phyloP scores from a whole-genome alignment of 192 early-diverging fungal species.

The Umbelopsis sp. region DNA sequence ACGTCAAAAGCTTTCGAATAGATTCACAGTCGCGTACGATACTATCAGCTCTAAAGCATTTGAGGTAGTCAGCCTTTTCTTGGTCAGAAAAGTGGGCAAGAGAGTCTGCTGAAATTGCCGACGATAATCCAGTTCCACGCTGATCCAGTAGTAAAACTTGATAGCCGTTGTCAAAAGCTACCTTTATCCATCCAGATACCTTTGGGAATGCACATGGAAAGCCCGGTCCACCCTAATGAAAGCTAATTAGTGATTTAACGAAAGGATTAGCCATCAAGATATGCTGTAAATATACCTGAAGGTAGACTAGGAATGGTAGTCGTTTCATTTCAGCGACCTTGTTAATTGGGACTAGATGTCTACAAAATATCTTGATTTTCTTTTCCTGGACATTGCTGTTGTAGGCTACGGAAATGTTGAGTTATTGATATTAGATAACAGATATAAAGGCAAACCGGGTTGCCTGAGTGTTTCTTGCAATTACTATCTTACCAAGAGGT shows the following conservation, averaged over 20 bases:
- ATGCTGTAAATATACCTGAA: slow-evolving; percentile 38
- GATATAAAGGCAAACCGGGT: neutral
- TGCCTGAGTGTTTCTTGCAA: neutral
- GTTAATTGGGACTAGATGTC: slow-evolving; percentile 56
- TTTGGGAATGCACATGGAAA: slow-evolving; percentile 53
- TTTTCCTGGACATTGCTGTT: slow-evolving; percentile 16
- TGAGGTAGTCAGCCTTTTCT: slow-evolving; percentile 62
- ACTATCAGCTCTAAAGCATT: slow-evolving; percentile 67
- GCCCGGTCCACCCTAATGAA: slow-evolving; percentile 58
- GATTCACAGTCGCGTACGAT: slow-evolving; percentile 70
- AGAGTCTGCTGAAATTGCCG: slow-evolving; percentile 52
- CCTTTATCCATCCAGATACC: slow-evolving; percentile 51
- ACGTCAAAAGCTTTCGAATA: slow-evolving; percentile 59
- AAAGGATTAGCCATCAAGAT: neutral
- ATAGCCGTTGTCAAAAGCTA: slow-evolving; percentile 61
- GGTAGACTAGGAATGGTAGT: slow-evolving; percentile 57
- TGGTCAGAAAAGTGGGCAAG: slow-evolving; percentile 47
- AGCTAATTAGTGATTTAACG: neutral
- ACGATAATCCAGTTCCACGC: slow-evolving; percentile 69
- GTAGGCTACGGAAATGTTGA: neutral
- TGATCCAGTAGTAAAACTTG: slow-evolving; percentile 70
- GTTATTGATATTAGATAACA: no score
- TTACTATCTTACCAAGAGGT: slow-evolving; percentile 43
- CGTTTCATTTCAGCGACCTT: slow-evolving; percentile 48
- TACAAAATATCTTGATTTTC: slow-evolving; percentile 52